Evolutionary conservation across 2,329 filamentous ascomycete genomes (phyloP), one percentile per base, ranked within the genome.

Genomic region (Furcasterigmium furcatum): DNA sequence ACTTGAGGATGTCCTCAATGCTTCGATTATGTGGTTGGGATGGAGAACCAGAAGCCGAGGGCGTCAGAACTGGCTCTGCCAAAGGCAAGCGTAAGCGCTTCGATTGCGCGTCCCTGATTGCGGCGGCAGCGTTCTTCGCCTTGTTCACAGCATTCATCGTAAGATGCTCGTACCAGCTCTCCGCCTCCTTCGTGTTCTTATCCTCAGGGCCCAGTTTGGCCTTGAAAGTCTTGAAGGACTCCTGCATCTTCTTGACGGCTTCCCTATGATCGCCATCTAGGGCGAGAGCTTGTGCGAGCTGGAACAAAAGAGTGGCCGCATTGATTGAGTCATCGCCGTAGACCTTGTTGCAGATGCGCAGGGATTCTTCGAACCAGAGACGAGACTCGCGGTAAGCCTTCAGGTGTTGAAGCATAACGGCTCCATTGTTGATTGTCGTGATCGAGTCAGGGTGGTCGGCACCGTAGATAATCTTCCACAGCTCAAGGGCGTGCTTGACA

Each of bases 401-500:
- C 57, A 96, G 80, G 46, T 91, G 85, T 69, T 99, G 94, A 47
- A 99, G 82, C 94, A 99, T 99, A 49, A 99, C 94, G 8, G 94
- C 94, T 18, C 90, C 92, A 61, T 99, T 99, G 79, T 97, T 99
- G 69, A 97, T 87, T 14, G 94, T 97, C 9, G 95, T 99, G 68
- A 99, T 96, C 9, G 91, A 95, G 70, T 99, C 94, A 4, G 94
- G 94, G 68, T 99, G 94, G 58, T 90, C 87, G 24, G 86, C 75
- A 25, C 94, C 94, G 63, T 96, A 99, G 58, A 97, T 92, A 58
- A 97, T 81, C 74, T 96, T 96, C 92, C 92, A 97, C 51, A 99
- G 76, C 62, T 94, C 85, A 55, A 99, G 80, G 7, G 94, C 94
- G 64, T 99, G 94, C 64, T 88, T 89, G 53, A 95, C 87, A 63